A percentile compares a stretch with the other conserved stretches of the same genome.
Evolutionary conservation across 345 rosid species (phyloP).

Genomic region (Xanthoceras sorbifolium): DNA sequence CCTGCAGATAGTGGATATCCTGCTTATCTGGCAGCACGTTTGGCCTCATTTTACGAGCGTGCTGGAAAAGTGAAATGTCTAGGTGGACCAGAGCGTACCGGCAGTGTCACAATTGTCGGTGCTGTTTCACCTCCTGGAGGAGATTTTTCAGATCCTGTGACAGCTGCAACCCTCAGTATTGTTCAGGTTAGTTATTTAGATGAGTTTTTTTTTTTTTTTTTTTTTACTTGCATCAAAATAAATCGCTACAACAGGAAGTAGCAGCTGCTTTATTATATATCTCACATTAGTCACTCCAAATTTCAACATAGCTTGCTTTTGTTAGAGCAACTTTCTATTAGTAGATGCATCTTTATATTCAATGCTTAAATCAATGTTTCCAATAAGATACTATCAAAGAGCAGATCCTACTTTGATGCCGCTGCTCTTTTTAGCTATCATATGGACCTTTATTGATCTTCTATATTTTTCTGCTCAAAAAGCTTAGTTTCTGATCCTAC

Average conservation of each 20-base stretch:
- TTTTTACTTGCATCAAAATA: neutral
- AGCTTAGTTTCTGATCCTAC: neutral
- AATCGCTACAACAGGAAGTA: neutral
- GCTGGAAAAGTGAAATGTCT: conserved; percentile 99
- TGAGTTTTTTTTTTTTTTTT: neutral
- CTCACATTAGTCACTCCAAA: neutral
- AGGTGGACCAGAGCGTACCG: conserved; percentile 95
- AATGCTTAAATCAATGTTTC: neutral
- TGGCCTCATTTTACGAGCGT: conserved; percentile 98
- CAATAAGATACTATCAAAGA: neutral
- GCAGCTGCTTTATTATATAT: neutral
- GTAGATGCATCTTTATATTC: neutral
- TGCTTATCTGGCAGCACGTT: conserved; percentile 97
- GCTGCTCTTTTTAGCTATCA: neutral
- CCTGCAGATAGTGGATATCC: conserved; percentile 99
- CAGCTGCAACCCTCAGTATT: conserved; percentile 99
- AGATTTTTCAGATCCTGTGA: conserved; percentile 99
- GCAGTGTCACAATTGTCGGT: conserved; percentile 99
- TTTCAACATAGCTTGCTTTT: neutral
- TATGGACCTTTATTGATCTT: neutral
- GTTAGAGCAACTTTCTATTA: neutral
- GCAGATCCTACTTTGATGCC: neutral
- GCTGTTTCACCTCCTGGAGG: conserved; percentile 99
- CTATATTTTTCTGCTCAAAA: neutral
- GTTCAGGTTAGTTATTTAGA: conserved; percentile 74